Base-by-base conservation (phyloP, 495 filamentous ascomycete genomes). In the Elasticomyces elasticus region DNA sequence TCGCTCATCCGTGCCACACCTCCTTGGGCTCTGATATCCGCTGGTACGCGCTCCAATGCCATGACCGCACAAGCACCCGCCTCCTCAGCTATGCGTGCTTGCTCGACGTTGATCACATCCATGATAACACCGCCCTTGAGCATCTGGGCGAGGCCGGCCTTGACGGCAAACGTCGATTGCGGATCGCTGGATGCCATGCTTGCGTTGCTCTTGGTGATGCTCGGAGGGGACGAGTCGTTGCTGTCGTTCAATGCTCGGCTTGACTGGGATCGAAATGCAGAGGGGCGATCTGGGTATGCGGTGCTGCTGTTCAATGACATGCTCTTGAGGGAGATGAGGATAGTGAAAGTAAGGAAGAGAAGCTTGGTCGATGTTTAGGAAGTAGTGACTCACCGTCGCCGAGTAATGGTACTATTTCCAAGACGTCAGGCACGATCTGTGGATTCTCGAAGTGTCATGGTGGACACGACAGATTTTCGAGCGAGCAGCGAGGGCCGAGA, bases 111-210 rank as follows among this genome's bases (percentile, higher is more conserved):
- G 35, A 95, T 89, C 51, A 97, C 92, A 69, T 98, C 92, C 92
- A 98, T 98, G 69, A 98, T 98, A 33, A 98, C 92, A 58, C 92
- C 92, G 67, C 92, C 92, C 75, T 97, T 94, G 66, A 98, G 72
- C 92, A 98, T 98, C 66, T 91, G 83, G 20, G 92, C 92, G 51
- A 98, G 74, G 27, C 92, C 92, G 41, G 86, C 85, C 79, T 98
- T 98, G 79, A 94, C 79, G 52, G 79, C 66, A 47, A 68, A 69
- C 53, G 54, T 53, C 31, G 58, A 56, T 27, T 56, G 54, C 25
- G 53, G 4, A 31, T 37, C 38, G n/a, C 22, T 19, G 41, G 40
- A 25, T 9, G 48, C n/a, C 46, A 51, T 53, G 54, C 31, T 57
- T 33, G 46, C 13, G 22, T 43, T 19, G 17, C 31, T 28, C 19